These are phyloP conservation scores for Solanum clarkiae DNA, from an alignment of 257 asterid species.

Conservation along the genomic window DNA sequence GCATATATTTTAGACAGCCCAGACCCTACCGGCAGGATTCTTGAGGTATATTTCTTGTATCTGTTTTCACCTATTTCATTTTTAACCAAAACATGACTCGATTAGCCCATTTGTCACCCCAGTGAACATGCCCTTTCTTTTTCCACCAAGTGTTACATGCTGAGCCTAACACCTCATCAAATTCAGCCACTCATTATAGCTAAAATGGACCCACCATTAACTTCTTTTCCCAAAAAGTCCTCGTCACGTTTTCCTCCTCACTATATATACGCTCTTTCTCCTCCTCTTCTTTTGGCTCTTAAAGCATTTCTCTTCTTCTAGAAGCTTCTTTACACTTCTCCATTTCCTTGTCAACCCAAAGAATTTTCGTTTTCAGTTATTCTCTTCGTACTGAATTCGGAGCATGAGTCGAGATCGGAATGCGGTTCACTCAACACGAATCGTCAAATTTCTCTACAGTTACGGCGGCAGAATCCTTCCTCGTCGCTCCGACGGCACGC, in stretches of 20 bases:
- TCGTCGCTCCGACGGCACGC: constrained; percentile 56
- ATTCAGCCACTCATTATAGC: not conserved
- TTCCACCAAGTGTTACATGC: not conserved
- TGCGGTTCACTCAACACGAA: not conserved
- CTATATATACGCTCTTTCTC: not conserved
- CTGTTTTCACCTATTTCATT: too few species aligned
- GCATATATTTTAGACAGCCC: too few species aligned
- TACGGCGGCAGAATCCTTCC: constrained; percentile 66
- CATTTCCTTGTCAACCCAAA: not conserved
- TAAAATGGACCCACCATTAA: not conserved
- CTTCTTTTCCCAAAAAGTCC: not conserved
- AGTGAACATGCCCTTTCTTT: not conserved
- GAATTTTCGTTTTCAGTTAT: not conserved
- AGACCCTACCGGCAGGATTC: accelerated
- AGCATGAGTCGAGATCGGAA: constrained; percentile 21
- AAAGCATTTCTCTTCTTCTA: not conserved
- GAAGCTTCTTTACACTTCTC: not conserved
- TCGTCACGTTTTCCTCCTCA: not conserved
- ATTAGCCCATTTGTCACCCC: too few species aligned
- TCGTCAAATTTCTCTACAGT: constrained; percentile 70
- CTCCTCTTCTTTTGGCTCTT: too few species aligned
- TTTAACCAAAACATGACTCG: too few species aligned
- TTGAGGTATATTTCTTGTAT: too few species aligned
- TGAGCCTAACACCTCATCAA: not conserved
- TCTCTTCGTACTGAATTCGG: not conserved